phyloP scores from a whole-genome alignment of 768 basidiomycete species.

The Boletus sp. region DNA sequence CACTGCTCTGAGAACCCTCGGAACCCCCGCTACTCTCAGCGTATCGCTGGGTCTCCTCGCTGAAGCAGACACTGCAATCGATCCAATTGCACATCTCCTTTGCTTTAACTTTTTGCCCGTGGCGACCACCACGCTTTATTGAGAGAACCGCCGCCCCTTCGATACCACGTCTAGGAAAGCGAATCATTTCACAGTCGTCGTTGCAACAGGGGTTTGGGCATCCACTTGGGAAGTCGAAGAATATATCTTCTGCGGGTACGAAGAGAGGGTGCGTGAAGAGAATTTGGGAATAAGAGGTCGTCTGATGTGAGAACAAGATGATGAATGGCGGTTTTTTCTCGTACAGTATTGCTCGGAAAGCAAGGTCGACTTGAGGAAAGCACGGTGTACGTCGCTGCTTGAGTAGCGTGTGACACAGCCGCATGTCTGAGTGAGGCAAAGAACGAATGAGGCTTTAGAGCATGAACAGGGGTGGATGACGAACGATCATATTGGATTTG shows the following conservation, averaged over 20 bases:
- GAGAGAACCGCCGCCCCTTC: conserved; percentile 61
- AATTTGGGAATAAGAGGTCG: conserved; percentile 78
- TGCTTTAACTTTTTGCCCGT: conserved; percentile 46
- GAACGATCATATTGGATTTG: conserved; percentile 70
- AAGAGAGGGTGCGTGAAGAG: conserved; percentile 70
- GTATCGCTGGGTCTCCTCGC: conserved; percentile 37
- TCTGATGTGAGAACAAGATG: conserved; percentile 75
- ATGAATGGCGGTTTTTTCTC: conserved; percentile 76
- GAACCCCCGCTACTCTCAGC: conserved; percentile 43
- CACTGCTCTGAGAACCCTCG: conserved; percentile 44
- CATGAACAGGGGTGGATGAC: conserved; percentile 25
- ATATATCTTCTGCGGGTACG: conserved; percentile 69
- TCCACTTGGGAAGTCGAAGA: conserved; percentile 74
- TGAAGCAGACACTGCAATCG: conserved; percentile 63
- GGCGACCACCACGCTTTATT: conserved; percentile 54
- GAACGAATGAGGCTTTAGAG: conserved; percentile 3
- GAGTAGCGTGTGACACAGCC: conserved; percentile 61
- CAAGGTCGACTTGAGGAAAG: conserved; percentile 79
- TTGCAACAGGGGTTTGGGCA: conserved; percentile 78
- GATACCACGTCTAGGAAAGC: conserved; percentile 65
- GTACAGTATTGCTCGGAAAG: conserved; percentile 69
- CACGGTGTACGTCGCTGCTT: conserved; percentile 72
- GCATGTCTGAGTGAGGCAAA: conserved; percentile 47
- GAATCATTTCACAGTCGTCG: conserved; percentile 80
- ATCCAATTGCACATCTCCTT: conserved; percentile 83